phyloP scores from a whole-genome alignment of 768 basidiomycete species.

The Phylloporus sp. region DNA sequence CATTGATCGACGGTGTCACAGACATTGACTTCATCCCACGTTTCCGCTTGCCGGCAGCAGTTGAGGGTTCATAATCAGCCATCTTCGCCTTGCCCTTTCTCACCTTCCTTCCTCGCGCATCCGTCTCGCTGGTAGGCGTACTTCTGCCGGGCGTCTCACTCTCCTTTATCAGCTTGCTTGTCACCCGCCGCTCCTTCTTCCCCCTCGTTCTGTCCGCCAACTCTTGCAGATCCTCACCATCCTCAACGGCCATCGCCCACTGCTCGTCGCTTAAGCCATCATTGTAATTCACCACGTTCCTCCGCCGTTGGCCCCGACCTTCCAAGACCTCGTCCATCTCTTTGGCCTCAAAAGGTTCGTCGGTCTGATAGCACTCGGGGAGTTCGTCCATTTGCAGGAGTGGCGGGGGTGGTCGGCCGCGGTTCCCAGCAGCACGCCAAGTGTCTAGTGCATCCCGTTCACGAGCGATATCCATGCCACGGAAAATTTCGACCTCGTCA shows the following conservation, averaged over 20 bases:
- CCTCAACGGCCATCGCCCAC: constrained; percentile 83
- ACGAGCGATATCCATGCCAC: constrained; percentile 77
- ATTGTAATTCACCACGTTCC: constrained; percentile 86
- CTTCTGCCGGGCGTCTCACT: constrained; percentile 57
- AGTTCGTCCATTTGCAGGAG: constrained; percentile 88
- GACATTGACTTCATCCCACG: constrained; percentile 69
- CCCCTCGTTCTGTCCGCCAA: constrained; percentile 61
- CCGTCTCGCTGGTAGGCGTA: constrained; percentile 62
- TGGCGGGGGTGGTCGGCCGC: constrained; percentile 69
- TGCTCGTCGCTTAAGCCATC: constrained; percentile 94
- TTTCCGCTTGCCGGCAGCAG: constrained; percentile 63
- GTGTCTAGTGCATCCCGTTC: constrained; percentile 58
- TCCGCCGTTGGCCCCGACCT: constrained; percentile 81
- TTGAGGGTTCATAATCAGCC: constrained; percentile 47
- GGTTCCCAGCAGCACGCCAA: constrained; percentile 73
- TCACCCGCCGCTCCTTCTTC: constrained; percentile 59
- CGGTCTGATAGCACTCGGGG: constrained; percentile 85
- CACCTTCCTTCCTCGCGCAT: constrained; percentile 49
- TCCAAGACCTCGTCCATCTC: constrained; percentile 49
- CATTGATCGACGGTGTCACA: constrained; percentile 67
- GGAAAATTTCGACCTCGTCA: constrained; percentile 71
- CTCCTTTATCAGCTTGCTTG: constrained; percentile 57
- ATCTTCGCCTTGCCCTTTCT: constrained; percentile 61
- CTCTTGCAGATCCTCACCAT: constrained; percentile 77
- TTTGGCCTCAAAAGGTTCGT: constrained; percentile 74